phyloP scores from a whole-genome alignment of 352 stramenopile species.

The Phytophthora citricola region DNA sequence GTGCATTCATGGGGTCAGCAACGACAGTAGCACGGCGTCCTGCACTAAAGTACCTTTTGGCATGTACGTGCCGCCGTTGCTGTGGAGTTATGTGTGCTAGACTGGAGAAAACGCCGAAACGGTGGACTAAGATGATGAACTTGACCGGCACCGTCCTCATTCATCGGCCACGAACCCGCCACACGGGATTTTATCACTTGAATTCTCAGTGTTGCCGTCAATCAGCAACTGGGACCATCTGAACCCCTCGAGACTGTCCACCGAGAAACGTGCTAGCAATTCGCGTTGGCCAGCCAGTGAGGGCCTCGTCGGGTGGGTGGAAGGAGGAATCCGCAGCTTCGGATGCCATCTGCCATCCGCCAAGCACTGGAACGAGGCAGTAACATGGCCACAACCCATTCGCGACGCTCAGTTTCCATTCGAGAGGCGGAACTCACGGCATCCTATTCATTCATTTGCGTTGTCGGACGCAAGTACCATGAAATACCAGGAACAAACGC shows the following conservation, averaged over 20 bases:
- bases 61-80: neutral
- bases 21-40: slow-evolving; percentile 1
- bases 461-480: slow-evolving; percentile 13
- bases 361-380: slow-evolving; percentile 28
- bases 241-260: slow-evolving; percentile 32
- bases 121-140: slow-evolving; percentile 24
- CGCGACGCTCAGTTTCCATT: slow-evolving; percentile 9
- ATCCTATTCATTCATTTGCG: slow-evolving; percentile 8
- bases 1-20: slow-evolving; percentile 20
- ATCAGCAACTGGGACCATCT: slow-evolving; percentile 26
- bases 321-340: neutral
- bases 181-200: slow-evolving; percentile 15
- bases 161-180: slow-evolving; percentile 9
- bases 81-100: slow-evolving; percentile 9
- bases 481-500: slow-evolving; percentile 15
- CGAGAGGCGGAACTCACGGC: slow-evolving; percentile 5
- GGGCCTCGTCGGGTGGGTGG: slow-evolving; percentile 13
- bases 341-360: slow-evolving; percentile 26
- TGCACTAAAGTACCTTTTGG: neutral
- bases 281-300: neutral
- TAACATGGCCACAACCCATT: slow-evolving; percentile 27
- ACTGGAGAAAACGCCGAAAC: slow-evolving; percentile 14
- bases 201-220: slow-evolving; percentile 5
- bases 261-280: too few species aligned
- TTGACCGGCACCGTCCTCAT: slow-evolving; percentile 7